A percentile compares a stretch with the other conserved stretches of the same genome.
phyloP scores from a whole-genome alignment of 345 rosid species.

The Psidium guajava region DNA sequence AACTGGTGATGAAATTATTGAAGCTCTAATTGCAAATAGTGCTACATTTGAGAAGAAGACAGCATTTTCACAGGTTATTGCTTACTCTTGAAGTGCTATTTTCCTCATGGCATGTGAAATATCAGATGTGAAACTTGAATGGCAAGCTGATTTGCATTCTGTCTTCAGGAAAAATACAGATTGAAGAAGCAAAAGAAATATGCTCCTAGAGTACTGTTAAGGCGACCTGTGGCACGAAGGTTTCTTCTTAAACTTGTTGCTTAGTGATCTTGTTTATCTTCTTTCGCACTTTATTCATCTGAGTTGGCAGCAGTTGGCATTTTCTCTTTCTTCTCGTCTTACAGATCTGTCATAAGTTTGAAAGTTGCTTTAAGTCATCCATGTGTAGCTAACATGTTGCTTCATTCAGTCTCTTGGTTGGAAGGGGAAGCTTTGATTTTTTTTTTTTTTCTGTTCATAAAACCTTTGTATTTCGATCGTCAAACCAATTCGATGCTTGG shows the following conservation, averaged over 20 bases:
- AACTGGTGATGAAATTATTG: slow-evolving; percentile 74
- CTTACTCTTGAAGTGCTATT: neutral
- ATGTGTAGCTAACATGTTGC: neutral
- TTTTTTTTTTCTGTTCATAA: neutral
- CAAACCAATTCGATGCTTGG: neutral
- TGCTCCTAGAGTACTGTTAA: slow-evolving; percentile 72
- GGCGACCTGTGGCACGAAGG: slow-evolving; percentile 82
- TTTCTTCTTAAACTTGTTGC: neutral
- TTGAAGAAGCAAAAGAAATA: slow-evolving; percentile 89
- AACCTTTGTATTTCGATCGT: neutral
- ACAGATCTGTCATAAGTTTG: neutral
- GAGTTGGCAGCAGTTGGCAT: neutral
- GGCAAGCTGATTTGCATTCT: neutral
- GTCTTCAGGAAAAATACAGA: slow-evolving; percentile 74
- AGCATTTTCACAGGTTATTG: slow-evolving; percentile 58
- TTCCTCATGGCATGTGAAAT: neutral
- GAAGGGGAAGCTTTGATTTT: neutral
- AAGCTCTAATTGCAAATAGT: slow-evolving; percentile 87
- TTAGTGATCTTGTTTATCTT: neutral
- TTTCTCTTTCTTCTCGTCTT: neutral
- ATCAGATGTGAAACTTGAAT: neutral
- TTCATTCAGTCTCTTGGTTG: neutral
- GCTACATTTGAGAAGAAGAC: slow-evolving; percentile 86
- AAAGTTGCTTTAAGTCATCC: neutral
- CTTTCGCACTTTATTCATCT: neutral